Conservation (phyloP, 2,329 filamentous ascomycete species). For the Penicillium hordei region DNA sequence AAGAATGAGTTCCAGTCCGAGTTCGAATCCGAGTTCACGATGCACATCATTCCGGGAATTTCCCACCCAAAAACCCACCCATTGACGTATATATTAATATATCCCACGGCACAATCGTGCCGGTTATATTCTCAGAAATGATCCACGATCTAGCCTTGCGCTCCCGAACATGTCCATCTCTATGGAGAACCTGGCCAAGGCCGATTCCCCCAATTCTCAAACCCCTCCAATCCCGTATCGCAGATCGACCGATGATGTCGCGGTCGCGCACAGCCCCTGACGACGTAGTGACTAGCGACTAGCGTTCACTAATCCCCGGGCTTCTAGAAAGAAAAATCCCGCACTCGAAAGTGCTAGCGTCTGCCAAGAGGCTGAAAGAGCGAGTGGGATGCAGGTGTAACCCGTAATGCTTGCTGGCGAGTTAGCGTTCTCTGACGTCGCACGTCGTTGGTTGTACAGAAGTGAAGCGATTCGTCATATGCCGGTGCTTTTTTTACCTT, state of each 20-base stretch:
- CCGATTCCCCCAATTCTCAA: not conserved
- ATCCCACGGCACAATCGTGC: conserved; percentile 3
- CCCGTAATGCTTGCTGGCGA: not conserved
- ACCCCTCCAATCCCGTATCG: conserved; percentile 4
- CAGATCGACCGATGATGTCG: conserved; percentile 10
- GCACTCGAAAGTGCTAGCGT: conserved; percentile 7
- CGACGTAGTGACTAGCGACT: not conserved
- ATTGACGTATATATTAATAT: not conserved
- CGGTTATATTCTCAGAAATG: conserved; percentile 1
- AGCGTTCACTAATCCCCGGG: conserved; percentile 11
- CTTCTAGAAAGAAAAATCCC: conserved; percentile 25
- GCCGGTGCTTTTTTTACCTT: not conserved
- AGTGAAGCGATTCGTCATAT: conserved; percentile 2
- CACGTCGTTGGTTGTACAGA: not conserved
- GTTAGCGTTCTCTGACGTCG: conserved; percentile 2
- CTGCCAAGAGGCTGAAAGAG: conserved; percentile 8
- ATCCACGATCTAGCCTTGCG: conserved; percentile 3
- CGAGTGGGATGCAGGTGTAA: not conserved
- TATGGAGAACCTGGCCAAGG: not conserved
- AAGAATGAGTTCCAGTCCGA: not conserved
- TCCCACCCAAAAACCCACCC: not conserved
- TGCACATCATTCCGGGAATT: not conserved
- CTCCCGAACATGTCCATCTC: not conserved
- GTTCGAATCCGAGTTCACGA: not conserved
- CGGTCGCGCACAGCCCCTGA: conserved; percentile 16